These are phyloP conservation scores for Aspergillus candidus DNA, from an alignment of 2,329 filamentous ascomycete genomes.

Conservation along the genomic window DNA sequence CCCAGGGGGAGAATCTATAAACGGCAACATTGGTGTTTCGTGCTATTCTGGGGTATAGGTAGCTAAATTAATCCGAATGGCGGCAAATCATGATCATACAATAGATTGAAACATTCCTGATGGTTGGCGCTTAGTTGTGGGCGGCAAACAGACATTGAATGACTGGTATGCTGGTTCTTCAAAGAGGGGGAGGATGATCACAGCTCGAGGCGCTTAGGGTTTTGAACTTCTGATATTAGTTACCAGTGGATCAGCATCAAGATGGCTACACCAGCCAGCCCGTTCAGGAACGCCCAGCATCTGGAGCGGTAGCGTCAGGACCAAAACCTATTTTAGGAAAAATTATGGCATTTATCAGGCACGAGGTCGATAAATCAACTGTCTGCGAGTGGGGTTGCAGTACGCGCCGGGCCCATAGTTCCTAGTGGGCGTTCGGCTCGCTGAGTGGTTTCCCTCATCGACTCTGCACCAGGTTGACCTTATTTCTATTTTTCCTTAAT, in stretches of 20 bases:
- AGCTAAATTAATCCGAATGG: slow-evolving; percentile 13
- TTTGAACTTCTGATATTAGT: too few relatives aligned
- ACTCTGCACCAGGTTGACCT: slow-evolving; percentile 5
- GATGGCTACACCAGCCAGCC: slow-evolving; percentile 4
- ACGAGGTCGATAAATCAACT: slow-evolving; percentile 6
- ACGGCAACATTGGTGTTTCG: slow-evolving; percentile 20
- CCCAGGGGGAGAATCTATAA: slow-evolving; percentile 20
- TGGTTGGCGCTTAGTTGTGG: slow-evolving; percentile 8
- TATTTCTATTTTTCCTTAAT: too few relatives aligned
- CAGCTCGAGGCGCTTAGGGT: slow-evolving; percentile 14
- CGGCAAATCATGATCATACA: neutral
- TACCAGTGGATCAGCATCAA: slow-evolving; percentile 3
- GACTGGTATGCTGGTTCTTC: slow-evolving; percentile 7
- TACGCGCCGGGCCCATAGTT: slow-evolving; percentile 19
- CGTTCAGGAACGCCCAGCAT: neutral
- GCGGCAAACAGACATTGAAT: slow-evolving; percentile 15
- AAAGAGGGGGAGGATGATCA: slow-evolving; percentile 2
- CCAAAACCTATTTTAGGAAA: slow-evolving; percentile 20
- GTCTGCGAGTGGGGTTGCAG: slow-evolving; percentile 15
- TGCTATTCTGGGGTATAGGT: slow-evolving; percentile 19
- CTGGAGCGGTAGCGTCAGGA: slow-evolving; percentile 16
- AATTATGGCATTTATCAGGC: neutral
- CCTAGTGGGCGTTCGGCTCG: slow-evolving; percentile 18
- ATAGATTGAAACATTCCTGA: slow-evolving; percentile 7
- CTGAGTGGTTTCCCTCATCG: slow-evolving; percentile 15